A percentile compares a stretch with the other conserved stretches of the same genome.
Conservation (phyloP, 306 rosid genomes). For the Cotoneaster glaucophyllus region DNA sequence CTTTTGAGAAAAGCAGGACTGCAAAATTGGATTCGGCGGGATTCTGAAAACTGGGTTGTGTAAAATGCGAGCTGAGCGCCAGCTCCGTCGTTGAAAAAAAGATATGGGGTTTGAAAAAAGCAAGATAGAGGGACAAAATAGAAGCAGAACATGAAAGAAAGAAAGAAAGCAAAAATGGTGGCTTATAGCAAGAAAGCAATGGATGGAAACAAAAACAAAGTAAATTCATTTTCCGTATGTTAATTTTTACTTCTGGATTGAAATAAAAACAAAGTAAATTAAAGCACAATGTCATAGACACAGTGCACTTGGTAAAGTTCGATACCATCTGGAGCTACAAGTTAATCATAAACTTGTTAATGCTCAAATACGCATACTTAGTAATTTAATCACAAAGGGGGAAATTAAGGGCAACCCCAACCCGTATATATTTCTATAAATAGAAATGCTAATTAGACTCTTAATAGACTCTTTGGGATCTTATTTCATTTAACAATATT, state of each 20-base stretch:
- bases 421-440: not conserved
- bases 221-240: too few species aligned
- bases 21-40: constrained; percentile 8
- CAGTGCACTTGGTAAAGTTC: too few species aligned
- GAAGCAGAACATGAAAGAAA: constrained; percentile 18
- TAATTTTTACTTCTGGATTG: too few species aligned
- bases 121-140: constrained; percentile 31
- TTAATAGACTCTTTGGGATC: accelerated
- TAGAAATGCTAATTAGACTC: too few species aligned
- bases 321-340: too few species aligned
- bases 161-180: not conserved
- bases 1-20: not conserved
- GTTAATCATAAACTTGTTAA: too few species aligned
- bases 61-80: constrained; percentile 4
- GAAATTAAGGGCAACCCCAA: not conserved
- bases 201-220: too few species aligned
- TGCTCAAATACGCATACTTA: too few species aligned
- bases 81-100: constrained; percentile 13
- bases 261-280: too few species aligned
- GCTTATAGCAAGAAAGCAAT: not conserved
- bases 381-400: too few species aligned
- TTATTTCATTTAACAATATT: too few species aligned
- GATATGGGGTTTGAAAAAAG: constrained; percentile 7
- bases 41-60: not conserved
- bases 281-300: too few species aligned